phyloP scores from a whole-genome alignment of 805 yeast species.

The Sugiyamaella mastotermitis region DNA sequence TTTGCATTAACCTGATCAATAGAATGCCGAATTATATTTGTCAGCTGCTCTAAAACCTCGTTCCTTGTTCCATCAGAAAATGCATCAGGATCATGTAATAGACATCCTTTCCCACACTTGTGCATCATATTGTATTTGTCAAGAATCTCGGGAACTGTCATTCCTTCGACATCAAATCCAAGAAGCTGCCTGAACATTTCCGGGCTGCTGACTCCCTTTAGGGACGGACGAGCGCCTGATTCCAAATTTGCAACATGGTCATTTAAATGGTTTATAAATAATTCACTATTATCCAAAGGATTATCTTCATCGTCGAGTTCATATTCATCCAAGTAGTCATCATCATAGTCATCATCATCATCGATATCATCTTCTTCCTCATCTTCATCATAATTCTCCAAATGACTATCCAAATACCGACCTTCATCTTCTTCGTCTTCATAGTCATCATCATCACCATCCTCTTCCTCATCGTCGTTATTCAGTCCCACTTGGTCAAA shows the following conservation, averaged over 20 bases:
- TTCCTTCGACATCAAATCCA: constrained; percentile 14
- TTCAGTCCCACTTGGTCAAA: neutral
- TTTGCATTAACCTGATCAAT: too few species aligned
- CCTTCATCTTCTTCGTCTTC: constrained; percentile 1
- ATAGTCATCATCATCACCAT: neutral
- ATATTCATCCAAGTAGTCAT: neutral
- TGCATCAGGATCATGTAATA: constrained; percentile 5
- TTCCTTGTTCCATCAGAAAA: neutral
- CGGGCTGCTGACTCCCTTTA: constrained; percentile 2
- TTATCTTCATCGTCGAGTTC: neutral
- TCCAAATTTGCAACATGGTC: neutral
- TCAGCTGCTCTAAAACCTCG: neutral
- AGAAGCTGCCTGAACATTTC: constrained; percentile 8
- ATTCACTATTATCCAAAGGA: neutral
- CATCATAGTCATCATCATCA: constrained; percentile 1
- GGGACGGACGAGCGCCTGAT: neutral
- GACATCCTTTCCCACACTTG: constrained; percentile 5
- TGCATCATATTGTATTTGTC: neutral
- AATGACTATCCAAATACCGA: neutral
- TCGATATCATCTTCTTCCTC: neutral
- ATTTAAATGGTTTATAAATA: neutral
- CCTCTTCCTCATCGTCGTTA: neutral
- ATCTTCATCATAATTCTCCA: neutral
- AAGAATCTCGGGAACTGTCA: constrained; percentile 6
- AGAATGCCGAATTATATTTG: too few species aligned